A percentile compares a stretch with the other conserved stretches of the same genome.
Evolutionary conservation across 2,329 filamentous ascomycete species (phyloP).

Genomic region (Arthrobotrys iridis): DNA sequence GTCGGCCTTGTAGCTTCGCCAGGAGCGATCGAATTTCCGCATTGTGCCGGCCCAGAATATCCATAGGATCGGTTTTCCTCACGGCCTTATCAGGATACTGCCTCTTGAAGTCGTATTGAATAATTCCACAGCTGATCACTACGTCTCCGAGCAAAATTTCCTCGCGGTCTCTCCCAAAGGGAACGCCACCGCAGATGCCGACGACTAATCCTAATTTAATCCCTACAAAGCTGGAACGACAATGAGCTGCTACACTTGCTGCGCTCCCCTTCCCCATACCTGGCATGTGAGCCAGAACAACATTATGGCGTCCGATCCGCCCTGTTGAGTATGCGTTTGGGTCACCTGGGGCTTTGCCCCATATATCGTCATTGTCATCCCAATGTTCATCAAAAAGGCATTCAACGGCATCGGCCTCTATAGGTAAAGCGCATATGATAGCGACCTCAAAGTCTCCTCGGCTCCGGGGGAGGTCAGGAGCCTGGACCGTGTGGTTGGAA

Average conservation of each 20-base stretch:
- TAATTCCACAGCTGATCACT: slow-evolving; percentile 56
- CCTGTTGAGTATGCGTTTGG: slow-evolving; percentile 56
- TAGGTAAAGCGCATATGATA: slow-evolving; percentile 50
- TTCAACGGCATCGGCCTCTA: slow-evolving; percentile 54
- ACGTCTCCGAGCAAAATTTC: slow-evolving; percentile 45
- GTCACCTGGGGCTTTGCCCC: slow-evolving; percentile 51
- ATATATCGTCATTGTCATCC: slow-evolving; percentile 7
- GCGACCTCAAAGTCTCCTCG: slow-evolving; percentile 15
- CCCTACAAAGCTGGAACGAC: slow-evolving; percentile 59
- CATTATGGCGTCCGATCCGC: slow-evolving; percentile 44
- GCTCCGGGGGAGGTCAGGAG: no score
- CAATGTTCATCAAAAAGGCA: slow-evolving; percentile 41
- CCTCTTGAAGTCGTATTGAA: slow-evolving; percentile 57
- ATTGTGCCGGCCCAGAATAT: slow-evolving; percentile 53
- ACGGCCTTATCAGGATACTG: slow-evolving; percentile 42
- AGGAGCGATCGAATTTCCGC: slow-evolving; percentile 59
- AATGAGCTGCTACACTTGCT: slow-evolving; percentile 56
- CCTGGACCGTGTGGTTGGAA: no score
- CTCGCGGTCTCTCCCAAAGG: slow-evolving; percentile 25
- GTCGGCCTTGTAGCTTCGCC: slow-evolving; percentile 51
- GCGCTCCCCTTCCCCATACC: slow-evolving; percentile 58
- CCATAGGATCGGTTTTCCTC: slow-evolving; percentile 52
- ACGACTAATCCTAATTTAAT: slow-evolving; percentile 60
- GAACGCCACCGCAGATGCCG: slow-evolving; percentile 61
- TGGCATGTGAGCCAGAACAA: slow-evolving; percentile 54